These are phyloP conservation scores for Takashimella koratensis DNA, from an alignment of 1,284 basidiomycete species.

Conservation along the genomic window DNA sequence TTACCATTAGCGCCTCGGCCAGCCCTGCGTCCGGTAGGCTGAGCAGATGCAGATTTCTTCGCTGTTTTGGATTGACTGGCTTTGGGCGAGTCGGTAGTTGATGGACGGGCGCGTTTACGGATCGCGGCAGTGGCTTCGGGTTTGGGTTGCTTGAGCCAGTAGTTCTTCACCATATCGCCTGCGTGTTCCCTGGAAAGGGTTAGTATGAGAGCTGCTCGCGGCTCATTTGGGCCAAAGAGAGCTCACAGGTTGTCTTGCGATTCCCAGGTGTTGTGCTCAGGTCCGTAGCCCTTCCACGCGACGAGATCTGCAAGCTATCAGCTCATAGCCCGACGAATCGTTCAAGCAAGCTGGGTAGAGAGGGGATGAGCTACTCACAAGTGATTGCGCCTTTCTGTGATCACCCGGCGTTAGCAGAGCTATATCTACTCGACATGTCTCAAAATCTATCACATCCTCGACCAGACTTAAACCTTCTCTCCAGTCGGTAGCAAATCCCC, in stretches of 20 bases:
- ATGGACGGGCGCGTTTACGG: constrained; percentile 24
- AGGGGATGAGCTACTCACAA: not conserved
- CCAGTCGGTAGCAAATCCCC: not conserved
- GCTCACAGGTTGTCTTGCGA: constrained; percentile 44
- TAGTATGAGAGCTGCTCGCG: too few species aligned
- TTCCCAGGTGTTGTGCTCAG: constrained; percentile 48
- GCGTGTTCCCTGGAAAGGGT: constrained; percentile 42
- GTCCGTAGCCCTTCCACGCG: constrained; percentile 47
- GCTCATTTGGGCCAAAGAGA: not conserved
- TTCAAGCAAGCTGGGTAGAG: too few species aligned
- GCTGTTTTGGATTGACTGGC: constrained; percentile 14
- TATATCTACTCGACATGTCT: too few species aligned
- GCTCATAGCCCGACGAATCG: too few species aligned
- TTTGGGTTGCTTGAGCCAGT: constrained; percentile 30
- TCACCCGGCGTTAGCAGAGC: too few species aligned
- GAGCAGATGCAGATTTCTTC: constrained; percentile 42
- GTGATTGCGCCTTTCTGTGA: not conserved
- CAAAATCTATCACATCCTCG: too few species aligned
- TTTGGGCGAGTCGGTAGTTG: constrained; percentile 10
- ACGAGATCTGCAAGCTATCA: constrained; percentile 46
- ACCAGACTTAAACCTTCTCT: too few species aligned
- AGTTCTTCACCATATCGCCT: constrained; percentile 29
- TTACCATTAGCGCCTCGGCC: constrained; percentile 20
- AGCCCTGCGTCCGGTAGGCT: constrained; percentile 22
- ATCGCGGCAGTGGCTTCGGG: constrained; percentile 5